Evolutionary conservation across 371 early-diverging fungal species (phyloP), one percentile per base, ranked within the genome.

Genomic region (Phascolomyces articulosus): DNA sequence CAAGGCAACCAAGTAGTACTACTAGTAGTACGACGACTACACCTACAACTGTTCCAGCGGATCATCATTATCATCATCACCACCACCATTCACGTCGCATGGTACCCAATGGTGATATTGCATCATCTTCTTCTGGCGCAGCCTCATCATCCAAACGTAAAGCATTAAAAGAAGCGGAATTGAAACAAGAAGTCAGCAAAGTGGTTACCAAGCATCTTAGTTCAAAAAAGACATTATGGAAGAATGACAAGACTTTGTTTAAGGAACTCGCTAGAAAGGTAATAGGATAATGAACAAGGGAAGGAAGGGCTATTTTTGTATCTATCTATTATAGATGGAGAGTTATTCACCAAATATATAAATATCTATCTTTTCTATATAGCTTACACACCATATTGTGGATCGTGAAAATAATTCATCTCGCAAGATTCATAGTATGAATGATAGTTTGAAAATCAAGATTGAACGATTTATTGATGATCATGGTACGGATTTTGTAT

Each of bases 191-290:
- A 59, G 70, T 80, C 3, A 74, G 83, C 9, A 78, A 75, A 58
- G 68, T 80, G 2, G 80, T 83, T 3, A 83, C 74, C 10, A 74
- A 74, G 38, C 69, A 75, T 41, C 64, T 80, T 21, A 77, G 71
- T 57, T 53, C 73, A 34, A 78, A 74, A 16, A 71, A 73, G 26
- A 44, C 60, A 1, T 54, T 83, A 3, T 80, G 80, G 79, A 68
- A 74, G 20, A 76, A 71, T 16, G 83, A 83, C 53, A 83, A 80
- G 58, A 64, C 69, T n/a, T 20, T 83, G 24, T 83, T 83, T 47
- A 83, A 83, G 54, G 83, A 83, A 41, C 57, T 83, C 23, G 83
- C 83, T 4, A 68, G 83, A 55, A 83, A 77, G 64, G 82, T 81
- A 69, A 58, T 55, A 4, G 4, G 21, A 58, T 16, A 20, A n/a